Conservation (phyloP, 345 rosid species). For the Erodium maritimum region DNA sequence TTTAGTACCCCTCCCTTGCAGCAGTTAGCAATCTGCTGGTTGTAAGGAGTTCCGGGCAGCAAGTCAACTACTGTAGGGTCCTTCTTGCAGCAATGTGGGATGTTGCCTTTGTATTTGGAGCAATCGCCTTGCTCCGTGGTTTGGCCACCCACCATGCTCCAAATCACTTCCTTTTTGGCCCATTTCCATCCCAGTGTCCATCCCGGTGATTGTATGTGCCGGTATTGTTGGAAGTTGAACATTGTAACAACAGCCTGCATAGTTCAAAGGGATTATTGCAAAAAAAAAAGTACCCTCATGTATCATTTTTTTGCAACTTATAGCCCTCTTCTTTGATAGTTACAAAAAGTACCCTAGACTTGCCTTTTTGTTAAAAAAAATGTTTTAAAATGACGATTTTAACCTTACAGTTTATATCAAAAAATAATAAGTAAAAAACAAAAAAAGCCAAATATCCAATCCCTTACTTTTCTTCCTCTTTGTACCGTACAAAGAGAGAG, state of each 20-base stretch:
- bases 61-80: slow-evolving; percentile 55
- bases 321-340: no score
- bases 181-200: slow-evolving; percentile 75
- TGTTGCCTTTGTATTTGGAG: slow-evolving; percentile 62
- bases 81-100: slow-evolving; percentile 62
- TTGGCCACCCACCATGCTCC: slow-evolving; percentile 73
- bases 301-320: no score
- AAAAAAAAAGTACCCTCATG: no score
- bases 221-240: slow-evolving; percentile 53
- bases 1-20: slow-evolving; percentile 62
- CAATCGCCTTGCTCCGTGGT: slow-evolving; percentile 83
- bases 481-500: no score
- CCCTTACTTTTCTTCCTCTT: no score
- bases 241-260: slow-evolving; percentile 53
- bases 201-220: slow-evolving; percentile 61
- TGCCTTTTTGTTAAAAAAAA: no score
- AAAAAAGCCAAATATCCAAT: no score
- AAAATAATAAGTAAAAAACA: no score
- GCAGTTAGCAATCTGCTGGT: slow-evolving; percentile 63
- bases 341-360: no score
- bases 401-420: no score
- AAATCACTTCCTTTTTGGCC: slow-evolving; percentile 71
- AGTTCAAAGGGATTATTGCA: no score
- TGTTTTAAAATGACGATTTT: no score
- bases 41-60: slow-evolving; percentile 68